These are phyloP conservation scores for Magnolia officinalis DNA, from an alignment of 164 flowering plant genomes.

Conservation along the genomic window DNA sequence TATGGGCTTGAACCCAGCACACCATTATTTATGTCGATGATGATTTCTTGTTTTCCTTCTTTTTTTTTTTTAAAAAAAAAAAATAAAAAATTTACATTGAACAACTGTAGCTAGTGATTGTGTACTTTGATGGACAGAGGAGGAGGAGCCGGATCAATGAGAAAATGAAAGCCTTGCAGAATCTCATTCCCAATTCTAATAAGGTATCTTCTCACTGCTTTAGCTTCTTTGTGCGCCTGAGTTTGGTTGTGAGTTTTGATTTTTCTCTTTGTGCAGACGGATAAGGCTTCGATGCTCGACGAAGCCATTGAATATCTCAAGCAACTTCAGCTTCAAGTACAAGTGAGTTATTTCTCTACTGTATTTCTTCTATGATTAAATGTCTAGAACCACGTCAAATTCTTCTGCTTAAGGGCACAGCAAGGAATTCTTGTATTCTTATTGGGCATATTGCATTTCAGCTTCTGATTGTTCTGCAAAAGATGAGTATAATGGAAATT, in stretches of 20 bases:
- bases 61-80: too few species aligned
- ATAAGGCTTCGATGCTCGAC: slow-evolving; percentile 88
- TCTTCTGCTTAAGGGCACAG: background rate
- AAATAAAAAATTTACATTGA: too few species aligned
- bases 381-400: background rate
- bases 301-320: slow-evolving; percentile 87
- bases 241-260: slow-evolving; percentile 1
- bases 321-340: slow-evolving; percentile 92
- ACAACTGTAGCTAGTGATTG: background rate
- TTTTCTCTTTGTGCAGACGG: slow-evolving; percentile 42
- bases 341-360: slow-evolving; percentile 34
- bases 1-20: too few species aligned
- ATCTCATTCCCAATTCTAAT: slow-evolving; percentile 73
- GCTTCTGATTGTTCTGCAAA: background rate
- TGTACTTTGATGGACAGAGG: slow-evolving; percentile 45
- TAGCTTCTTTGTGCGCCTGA: background rate
- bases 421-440: too few species aligned
- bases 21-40: too few species aligned
- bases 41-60: background rate
- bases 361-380: background rate
- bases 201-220: slow-evolving; percentile 37
- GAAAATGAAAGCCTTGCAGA: slow-evolving; percentile 90
- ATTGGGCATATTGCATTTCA: background rate
- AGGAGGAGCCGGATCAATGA: slow-evolving; percentile 87
- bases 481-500: background rate